Base-by-base conservation (phyloP, 768 basidiomycete species). In the Rossbeevera mucosa region DNA sequence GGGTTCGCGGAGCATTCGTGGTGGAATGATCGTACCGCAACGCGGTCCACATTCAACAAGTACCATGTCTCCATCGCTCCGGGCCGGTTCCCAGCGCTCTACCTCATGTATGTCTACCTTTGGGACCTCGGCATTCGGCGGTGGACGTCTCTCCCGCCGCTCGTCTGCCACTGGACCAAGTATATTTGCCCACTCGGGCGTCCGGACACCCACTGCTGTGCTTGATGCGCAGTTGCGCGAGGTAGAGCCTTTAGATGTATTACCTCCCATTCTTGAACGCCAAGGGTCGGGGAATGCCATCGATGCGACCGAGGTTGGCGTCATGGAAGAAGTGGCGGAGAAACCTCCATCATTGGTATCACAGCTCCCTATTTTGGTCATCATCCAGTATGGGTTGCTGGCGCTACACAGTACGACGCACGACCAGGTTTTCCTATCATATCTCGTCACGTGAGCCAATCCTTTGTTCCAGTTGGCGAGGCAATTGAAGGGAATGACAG, bases 401-500 rank as follows among this genome's bases (percentile, higher is more conserved):
- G 94, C 94, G 4, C 69, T 97, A 46, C 94, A 96, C 64, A 83
- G 83, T 33, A 91, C 88, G 14, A 91, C 88, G 2, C 93, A 94
- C 61, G 89, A 94, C 72, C 91, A 95, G 69, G 71, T 94, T 25
- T 91, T 96, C 74, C 80, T 94, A 66, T 89, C 89, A 2, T 95
- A 94, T 71, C 83, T 94, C 22, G 89, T 94, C 46, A 60, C 59
- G 67, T 69, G 26, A 58, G 68, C 54, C 1, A 14, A 1, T 20
- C 3, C 47, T 38, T 50, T 21, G 42, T 46, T 20, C 20, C 5
- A 18, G 29, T 46, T 36, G n/a, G 50, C 20, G 12, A 40, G 44
- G 4, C 18, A 29, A 25, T 50, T 50, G 25, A 40, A 4, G 31
- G 41, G 24, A 50, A 49, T 18, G 16, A 48, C 64, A 94, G 91